These are phyloP conservation scores for Microbotryum scabiosae DNA, from an alignment of 1,284 basidiomycete species.

Conservation along the genomic window DNA sequence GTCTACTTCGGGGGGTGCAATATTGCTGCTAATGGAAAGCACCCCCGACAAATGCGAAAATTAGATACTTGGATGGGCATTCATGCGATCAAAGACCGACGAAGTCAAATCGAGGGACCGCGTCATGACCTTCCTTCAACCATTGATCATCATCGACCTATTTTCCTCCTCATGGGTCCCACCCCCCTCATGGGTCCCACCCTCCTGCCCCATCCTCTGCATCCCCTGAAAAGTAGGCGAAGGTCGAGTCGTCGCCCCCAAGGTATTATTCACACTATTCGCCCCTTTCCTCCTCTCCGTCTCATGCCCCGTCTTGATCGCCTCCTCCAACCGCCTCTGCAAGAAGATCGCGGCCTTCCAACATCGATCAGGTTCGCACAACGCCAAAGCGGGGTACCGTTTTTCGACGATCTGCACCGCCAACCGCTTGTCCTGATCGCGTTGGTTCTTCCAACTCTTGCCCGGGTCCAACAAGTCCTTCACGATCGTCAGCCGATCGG, in stretches of 20 bases:
- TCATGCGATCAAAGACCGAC: too few species aligned
- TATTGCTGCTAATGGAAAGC: background rate
- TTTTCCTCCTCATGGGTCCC: background rate
- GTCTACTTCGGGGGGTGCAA: background rate
- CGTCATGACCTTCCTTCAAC: too few species aligned
- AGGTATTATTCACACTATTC: background rate
- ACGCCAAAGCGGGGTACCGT: background rate
- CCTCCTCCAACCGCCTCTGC: background rate
- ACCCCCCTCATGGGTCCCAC: background rate
- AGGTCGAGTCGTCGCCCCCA: background rate
- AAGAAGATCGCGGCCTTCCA: constrained; percentile 5
- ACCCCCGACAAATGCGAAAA: background rate
- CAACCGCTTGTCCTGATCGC: background rate
- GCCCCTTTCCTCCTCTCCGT: background rate
- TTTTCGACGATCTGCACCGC: constrained; percentile 2
- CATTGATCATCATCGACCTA: background rate
- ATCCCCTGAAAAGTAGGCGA: background rate
- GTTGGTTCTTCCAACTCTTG: background rate
- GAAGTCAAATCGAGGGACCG: too few species aligned
- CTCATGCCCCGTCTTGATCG: background rate
- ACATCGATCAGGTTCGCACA: background rate
- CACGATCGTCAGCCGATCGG: background rate
- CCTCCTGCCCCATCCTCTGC: background rate
- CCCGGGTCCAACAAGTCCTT: background rate
- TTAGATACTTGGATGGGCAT: too few species aligned